A percentile compares a stretch with the other conserved stretches of the same genome.
Evolutionary conservation across 202 grass and related monocot species (phyloP).

Genomic region (Carex sylvatica): DNA sequence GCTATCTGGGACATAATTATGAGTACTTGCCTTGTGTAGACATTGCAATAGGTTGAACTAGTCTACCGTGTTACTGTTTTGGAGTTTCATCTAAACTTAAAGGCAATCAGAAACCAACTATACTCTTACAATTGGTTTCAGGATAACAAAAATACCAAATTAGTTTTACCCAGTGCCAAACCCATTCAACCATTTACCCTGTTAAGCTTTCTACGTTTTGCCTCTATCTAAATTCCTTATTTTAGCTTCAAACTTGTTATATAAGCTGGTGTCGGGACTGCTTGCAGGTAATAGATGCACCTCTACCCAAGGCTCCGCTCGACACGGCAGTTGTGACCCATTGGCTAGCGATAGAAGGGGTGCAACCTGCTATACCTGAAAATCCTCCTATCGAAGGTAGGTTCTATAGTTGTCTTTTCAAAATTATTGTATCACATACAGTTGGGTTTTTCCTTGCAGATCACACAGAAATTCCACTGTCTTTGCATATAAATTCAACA

Average conservation of each 20-base stretch:
- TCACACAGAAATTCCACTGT: neutral
- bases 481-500: neutral
- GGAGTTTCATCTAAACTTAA: neutral
- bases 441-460: neutral
- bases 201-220: neutral
- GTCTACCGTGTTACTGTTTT: neutral
- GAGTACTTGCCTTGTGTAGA: neutral
- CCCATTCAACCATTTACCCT: neutral
- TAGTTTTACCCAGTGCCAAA: neutral
- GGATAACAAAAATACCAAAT: neutral
- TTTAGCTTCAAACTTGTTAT: neutral
- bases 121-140: neutral
- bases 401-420: constrained; percentile 20
- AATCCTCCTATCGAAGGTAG: constrained; percentile 85
- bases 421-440: neutral
- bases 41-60: neutral
- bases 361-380: constrained; percentile 97
- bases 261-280: neutral
- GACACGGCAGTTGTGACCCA: constrained; percentile 83
- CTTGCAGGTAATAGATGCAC: constrained; percentile 72
- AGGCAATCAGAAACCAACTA: neutral
- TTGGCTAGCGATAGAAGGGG: constrained; percentile 90
- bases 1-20: neutral
- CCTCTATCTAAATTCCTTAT: neutral
- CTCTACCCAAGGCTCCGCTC: constrained; percentile 88